phyloP scores from a whole-genome alignment of 768 basidiomycete species.

The Phanerodontia chrysosporium region DNA sequence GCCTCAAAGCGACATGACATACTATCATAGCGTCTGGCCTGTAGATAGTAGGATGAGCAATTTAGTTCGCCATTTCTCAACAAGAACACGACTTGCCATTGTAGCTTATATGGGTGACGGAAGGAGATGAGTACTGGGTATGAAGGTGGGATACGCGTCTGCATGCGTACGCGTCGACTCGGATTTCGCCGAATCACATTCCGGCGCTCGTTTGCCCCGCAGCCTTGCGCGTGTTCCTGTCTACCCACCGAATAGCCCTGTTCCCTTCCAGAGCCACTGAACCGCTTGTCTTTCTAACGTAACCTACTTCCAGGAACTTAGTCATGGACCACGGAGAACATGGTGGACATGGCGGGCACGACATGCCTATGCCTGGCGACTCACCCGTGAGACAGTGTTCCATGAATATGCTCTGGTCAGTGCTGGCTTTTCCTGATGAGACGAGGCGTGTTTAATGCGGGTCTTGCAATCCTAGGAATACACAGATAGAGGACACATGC shows the following conservation, averaged over 20 bases:
- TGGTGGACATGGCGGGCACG: slow-evolving; percentile 39
- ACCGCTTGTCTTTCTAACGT: too few relatives aligned
- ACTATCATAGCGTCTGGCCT: slow-evolving; percentile 98
- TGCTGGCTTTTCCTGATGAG: not conserved
- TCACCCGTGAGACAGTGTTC: slow-evolving; percentile 44
- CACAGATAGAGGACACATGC: slow-evolving; percentile 74
- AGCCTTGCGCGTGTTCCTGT: not conserved
- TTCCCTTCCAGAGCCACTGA: too few relatives aligned
- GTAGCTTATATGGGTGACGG: not conserved
- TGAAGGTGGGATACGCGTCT: slow-evolving; percentile 5
- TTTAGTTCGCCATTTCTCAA: too few relatives aligned
- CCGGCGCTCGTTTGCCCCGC: not conserved
- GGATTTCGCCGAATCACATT: slow-evolving; percentile 1
- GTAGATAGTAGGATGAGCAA: not conserved
- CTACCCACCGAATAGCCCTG: too few relatives aligned
- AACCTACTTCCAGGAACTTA: too few relatives aligned
- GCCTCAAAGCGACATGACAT: slow-evolving; percentile 31
- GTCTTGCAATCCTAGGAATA: slow-evolving; percentile 47
- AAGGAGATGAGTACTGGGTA: not conserved
- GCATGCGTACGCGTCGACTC: slow-evolving; percentile 11
- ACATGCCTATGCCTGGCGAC: slow-evolving; percentile 29
- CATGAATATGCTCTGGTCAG: slow-evolving; percentile 81
- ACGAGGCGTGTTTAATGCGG: not conserved
- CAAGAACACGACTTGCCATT: not conserved
- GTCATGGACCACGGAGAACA: slow-evolving; percentile 17